These are phyloP conservation scores for Cubamyces sp. DNA, from an alignment of 768 basidiomycete genomes.

Conservation along the genomic window DNA sequence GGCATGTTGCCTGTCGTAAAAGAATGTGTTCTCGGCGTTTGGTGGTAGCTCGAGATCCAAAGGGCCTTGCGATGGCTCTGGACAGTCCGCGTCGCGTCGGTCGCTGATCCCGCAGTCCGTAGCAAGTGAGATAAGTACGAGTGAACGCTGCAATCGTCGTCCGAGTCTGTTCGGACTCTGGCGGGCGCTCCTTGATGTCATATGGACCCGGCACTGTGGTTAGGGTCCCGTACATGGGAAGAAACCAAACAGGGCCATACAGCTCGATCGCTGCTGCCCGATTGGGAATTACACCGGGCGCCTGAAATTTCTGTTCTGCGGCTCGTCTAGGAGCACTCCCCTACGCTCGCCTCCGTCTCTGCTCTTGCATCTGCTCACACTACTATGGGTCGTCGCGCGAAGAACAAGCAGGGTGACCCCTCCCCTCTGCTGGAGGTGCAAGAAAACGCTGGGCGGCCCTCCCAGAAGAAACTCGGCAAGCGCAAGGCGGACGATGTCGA, in stretches of 20 bases:
- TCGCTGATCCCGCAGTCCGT: neutral
- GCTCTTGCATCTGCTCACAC: neutral
- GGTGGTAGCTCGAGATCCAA: neutral
- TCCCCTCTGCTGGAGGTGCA: constrained; percentile 52
- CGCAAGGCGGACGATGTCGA: constrained; percentile 61
- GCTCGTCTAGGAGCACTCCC: neutral
- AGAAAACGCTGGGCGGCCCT: constrained; percentile 33
- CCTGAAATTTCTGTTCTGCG: constrained; percentile 24
- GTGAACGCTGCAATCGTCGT: neutral
- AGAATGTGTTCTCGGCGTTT: neutral
- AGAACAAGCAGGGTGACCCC: constrained; percentile 81
- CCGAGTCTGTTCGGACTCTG: neutral
- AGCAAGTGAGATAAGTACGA: neutral
- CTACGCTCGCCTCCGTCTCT: neutral
- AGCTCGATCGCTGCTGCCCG: constrained; percentile 7
- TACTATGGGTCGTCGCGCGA: constrained; percentile 81
- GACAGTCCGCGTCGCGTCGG: neutral
- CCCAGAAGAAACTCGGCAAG: constrained; percentile 68
- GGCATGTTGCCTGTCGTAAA: constrained; percentile 1
- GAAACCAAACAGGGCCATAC: constrained; percentile 4
- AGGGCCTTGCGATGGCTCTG: neutral
- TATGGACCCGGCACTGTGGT: neutral
- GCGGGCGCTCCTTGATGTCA: constrained; percentile 1
- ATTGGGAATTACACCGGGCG: constrained; percentile 18
- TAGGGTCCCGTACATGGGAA: constrained; percentile 1